phyloP scores from a whole-genome alignment of 768 basidiomycete genomes.

The Suillus subluteus region DNA sequence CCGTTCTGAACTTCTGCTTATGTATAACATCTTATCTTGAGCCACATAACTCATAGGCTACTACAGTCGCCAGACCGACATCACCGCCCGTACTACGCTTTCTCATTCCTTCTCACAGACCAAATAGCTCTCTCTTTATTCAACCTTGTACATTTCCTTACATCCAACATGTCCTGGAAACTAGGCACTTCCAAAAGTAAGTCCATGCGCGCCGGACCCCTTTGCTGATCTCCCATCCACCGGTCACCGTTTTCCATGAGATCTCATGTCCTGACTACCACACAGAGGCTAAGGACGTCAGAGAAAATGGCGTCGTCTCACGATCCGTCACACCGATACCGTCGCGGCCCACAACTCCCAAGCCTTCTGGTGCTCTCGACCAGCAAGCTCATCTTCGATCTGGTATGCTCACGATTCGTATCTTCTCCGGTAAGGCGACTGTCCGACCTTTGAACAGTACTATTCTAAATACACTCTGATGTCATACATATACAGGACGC shows the following conservation, averaged over 20 bases:
- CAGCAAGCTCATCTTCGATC: conserved; percentile 65
- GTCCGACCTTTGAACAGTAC: conserved; percentile 15
- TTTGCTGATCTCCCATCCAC: conserved; percentile 11
- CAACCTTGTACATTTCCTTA: background rate
- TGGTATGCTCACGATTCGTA: conserved; percentile 93
- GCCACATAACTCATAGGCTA: conserved; percentile 3
- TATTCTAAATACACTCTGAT: conserved; percentile 1
- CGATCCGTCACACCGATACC: conserved; percentile 83
- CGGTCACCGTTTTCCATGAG: conserved; percentile 8
- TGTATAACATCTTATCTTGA: conserved; percentile 12
- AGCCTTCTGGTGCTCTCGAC: conserved; percentile 53
- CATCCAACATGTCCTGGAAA: conserved; percentile 60
- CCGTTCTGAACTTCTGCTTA: conserved; percentile 5
- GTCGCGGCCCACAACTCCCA: conserved; percentile 81
- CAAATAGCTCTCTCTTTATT: background rate
- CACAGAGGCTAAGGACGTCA: conserved; percentile 69
- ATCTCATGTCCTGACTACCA: conserved; percentile 13
- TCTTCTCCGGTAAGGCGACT: conserved; percentile 77
- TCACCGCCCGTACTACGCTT: conserved; percentile 5
- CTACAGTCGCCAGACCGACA: conserved; percentile 1
- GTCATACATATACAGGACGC: conserved; percentile 52
- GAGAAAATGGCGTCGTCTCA: conserved; percentile 71
- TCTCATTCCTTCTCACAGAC: conserved; percentile 8
- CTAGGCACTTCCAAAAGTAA: conserved; percentile 43
- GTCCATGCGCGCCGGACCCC: conserved; percentile 13